Percentiles rank a stretch among this genome's conserved stretches.
Evolutionary conservation across 306 rosid species (phyloP).

Genomic region (Carpinus fangiana): DNA sequence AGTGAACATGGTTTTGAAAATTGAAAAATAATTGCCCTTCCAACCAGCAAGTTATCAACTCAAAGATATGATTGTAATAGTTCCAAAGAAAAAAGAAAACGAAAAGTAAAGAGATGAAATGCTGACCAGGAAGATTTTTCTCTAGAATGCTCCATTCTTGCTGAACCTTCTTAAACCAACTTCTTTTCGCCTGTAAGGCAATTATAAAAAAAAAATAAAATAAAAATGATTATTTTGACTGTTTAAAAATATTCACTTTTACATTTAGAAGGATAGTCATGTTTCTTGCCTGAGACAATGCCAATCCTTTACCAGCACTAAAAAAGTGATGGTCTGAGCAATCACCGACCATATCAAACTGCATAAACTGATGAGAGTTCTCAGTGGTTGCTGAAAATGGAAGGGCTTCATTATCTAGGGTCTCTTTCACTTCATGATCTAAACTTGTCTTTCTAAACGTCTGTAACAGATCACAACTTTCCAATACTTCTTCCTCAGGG

Average conservation of each 20-base stretch:
- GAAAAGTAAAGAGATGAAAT: conserved; percentile 26
- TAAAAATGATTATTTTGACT: conserved; percentile 22
- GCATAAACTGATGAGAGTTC: conserved; percentile 49
- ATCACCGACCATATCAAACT: conserved; percentile 64
- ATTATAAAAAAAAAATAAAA: conserved; percentile 16
- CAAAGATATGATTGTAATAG: not conserved
- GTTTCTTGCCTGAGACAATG: conserved; percentile 70
- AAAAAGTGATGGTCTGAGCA: conserved; percentile 84
- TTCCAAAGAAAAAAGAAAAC: conserved; percentile 10
- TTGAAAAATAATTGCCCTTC: conserved; percentile 13
- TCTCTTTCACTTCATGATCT: conserved; percentile 28
- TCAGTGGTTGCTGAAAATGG: conserved; percentile 34
- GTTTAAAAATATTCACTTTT: conserved; percentile 6
- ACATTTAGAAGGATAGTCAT: conserved; percentile 18
- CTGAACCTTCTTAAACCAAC: conserved; percentile 88
- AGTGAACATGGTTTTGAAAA: not conserved
- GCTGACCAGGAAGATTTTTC: conserved; percentile 82
- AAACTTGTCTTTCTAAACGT: conserved; percentile 33
- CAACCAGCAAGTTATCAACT: conserved; percentile 1
- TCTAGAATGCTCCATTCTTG: conserved; percentile 89
- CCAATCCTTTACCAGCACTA: conserved; percentile 44
- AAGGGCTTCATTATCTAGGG: conserved; percentile 30
- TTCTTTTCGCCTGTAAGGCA: conserved; percentile 54
- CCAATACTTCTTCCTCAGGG: conserved; percentile 41
- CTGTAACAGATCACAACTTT: conserved; percentile 42